Percentiles rank a stretch among this genome's conserved stretches.
Evolutionary conservation across 805 yeast species (phyloP).

Genomic region (Candida andamanensis): DNA sequence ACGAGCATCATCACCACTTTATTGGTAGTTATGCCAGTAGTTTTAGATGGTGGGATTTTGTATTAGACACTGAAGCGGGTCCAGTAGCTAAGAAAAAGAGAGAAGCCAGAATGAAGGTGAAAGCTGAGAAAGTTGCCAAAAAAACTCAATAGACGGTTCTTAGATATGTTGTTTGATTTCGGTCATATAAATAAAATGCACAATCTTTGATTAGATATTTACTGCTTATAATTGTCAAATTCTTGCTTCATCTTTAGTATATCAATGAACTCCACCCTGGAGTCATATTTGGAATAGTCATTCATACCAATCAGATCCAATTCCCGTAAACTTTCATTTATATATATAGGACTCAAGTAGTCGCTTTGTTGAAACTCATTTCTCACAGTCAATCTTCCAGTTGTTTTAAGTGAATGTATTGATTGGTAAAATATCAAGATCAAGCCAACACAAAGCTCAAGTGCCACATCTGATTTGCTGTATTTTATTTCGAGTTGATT

Average conservation of each 20-base stretch:
- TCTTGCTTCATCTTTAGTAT: slow-evolving; percentile 41
- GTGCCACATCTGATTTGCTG: slow-evolving; percentile 34
- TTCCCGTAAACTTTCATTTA: slow-evolving; percentile 42
- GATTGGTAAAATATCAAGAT: slow-evolving; percentile 37
- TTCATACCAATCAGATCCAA: slow-evolving; percentile 44
- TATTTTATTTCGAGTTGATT: slow-evolving; percentile 28
- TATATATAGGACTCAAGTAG: slow-evolving; percentile 43
- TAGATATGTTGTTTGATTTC: too few relatives aligned
- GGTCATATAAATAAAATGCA: too few relatives aligned
- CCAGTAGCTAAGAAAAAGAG: slow-evolving; percentile 46
- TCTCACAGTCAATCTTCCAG: slow-evolving; percentile 10
- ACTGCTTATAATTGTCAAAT: too few relatives aligned
- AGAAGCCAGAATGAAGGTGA: slow-evolving; percentile 37
- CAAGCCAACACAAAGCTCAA: slow-evolving; percentile 49
- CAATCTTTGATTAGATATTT: too few relatives aligned
- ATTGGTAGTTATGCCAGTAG: slow-evolving; percentile 56
- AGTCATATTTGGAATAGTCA: slow-evolving; percentile 33
- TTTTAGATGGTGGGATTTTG: slow-evolving; percentile 55
- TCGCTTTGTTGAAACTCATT: slow-evolving; percentile 15
- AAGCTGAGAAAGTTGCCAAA: slow-evolving; percentile 43
- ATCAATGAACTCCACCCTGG: slow-evolving; percentile 50
- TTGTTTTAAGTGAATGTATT: slow-evolving; percentile 10
- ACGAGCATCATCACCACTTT: slow-evolving; percentile 55
- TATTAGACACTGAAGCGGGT: slow-evolving; percentile 52
- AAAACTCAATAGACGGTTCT: slow-evolving; percentile 15